These are phyloP conservation scores for Endothia cerciana DNA, from an alignment of 2,329 filamentous ascomycete species.

Conservation along the genomic window DNA sequence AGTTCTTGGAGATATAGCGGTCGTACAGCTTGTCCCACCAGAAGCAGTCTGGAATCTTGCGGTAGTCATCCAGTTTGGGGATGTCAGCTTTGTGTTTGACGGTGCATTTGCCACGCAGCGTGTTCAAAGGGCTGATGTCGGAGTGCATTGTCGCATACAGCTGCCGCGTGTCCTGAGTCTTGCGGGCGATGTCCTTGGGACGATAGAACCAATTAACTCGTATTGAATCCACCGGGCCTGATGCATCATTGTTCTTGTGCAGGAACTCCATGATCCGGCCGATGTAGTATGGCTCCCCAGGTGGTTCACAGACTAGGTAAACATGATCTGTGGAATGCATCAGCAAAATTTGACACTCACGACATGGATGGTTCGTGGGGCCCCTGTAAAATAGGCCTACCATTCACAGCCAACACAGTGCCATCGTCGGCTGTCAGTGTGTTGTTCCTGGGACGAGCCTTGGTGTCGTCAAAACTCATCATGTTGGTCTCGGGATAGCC, in stretches of 20 bases:
- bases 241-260: conserved; percentile 74
- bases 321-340: conserved; percentile 64
- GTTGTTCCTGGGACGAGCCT: conserved; percentile 71
- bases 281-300: conserved; percentile 96
- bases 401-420: conserved; percentile 80
- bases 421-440: conserved; percentile 90
- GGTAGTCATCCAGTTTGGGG: conserved; percentile 52
- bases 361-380: background rate
- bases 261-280: conserved; percentile 98
- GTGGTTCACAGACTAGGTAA: conserved; percentile 95
- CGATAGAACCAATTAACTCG: conserved; percentile 99
- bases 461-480: conserved; percentile 80
- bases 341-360: conserved; percentile 7
- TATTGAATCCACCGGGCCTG: conserved; percentile 78
- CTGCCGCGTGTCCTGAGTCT: conserved; percentile 85
- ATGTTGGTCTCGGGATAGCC: conserved; percentile 75
- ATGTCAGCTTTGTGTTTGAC: conserved; percentile 91
- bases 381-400: conserved; percentile 55
- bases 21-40: conserved; percentile 99
- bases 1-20: conserved; percentile 96
- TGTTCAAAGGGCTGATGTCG: conserved; percentile 89
- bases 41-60: conserved; percentile 83
- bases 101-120: conserved; percentile 89
- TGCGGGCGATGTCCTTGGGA: conserved; percentile 92
- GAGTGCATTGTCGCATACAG: conserved; percentile 99